Base-by-base conservation (phyloP, 768 basidiomycete species). In the Xerocomellus chrysenteron region DNA sequence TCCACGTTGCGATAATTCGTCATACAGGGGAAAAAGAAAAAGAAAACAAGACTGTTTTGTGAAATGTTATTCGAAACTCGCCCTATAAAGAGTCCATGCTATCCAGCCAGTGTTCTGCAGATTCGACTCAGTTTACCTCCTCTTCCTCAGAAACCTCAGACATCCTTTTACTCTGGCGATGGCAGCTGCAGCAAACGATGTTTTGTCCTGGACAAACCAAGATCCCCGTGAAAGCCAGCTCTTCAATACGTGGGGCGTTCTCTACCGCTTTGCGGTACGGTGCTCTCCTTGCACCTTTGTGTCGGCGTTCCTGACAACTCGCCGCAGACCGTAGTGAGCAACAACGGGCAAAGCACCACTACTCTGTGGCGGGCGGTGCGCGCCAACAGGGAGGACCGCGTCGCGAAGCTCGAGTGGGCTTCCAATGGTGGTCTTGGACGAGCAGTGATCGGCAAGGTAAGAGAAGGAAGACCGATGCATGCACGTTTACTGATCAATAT, bases 351-450 rank as follows among this genome's bases (percentile, higher is more conserved):
- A 66, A 87, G 81, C 63, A 80, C 87, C 52, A 92, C 90, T 24
- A 91, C 88, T 21, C 77, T 93, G 54, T 90, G 83, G 83, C 85
- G 88, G 56, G 76, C 87, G n/a, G 86, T 90, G 65, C 87, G 90
- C 49, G 80, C 87, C 56, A 90, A 87, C 76, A 90, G 88, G 69
- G 90, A 92, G 75, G 91, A 94, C 71, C 86, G 90, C 44, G 86
- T 92, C 67, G 91, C 91, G 61, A 91, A 86, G 75, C 82, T 93
- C 51, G 92, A 94, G 73, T 94, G 91, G 91, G 82, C 88, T 54
- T 76, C 86, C 47, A 90, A 83, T 62, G 91, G 90, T 58, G 86
- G 88, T 54, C 85, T 93, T 49, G 91, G 91, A 58, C 89, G 91
- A 65, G 86, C 90, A 64, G 79, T 88, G 57, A 89, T 94, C 66